phyloP scores from a whole-genome alignment of 2,329 filamentous ascomycete genomes.

The Zasmidium cellare region DNA sequence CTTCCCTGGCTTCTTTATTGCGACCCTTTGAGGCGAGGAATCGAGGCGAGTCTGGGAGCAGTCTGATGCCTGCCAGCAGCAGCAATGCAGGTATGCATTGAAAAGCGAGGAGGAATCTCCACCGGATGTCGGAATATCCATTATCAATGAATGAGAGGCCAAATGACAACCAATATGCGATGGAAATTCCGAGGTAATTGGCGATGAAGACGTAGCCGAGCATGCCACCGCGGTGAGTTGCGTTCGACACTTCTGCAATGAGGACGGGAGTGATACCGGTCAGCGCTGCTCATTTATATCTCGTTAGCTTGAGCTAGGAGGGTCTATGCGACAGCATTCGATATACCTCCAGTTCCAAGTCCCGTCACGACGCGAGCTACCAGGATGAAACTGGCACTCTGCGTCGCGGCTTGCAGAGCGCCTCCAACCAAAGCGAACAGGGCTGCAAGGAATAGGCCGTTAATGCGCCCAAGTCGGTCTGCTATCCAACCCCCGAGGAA shows the following conservation, averaged over 20 bases:
- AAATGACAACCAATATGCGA: conserved; percentile 30
- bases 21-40: conserved; percentile 4
- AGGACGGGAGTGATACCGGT: conserved; percentile 53
- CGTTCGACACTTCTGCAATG: conserved; percentile 50
- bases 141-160: conserved; percentile 23
- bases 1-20: not conserved
- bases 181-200: conserved; percentile 33
- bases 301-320: no score
- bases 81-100: conserved; percentile 46
- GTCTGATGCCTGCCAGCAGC: conserved; percentile 28
- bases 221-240: conserved; percentile 48
- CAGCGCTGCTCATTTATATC: conserved; percentile 20
- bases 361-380: not conserved
- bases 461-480: not conserved
- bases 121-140: conserved; percentile 26
- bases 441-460: not conserved
- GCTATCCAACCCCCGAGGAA: not conserved
- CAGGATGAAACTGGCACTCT: not conserved
- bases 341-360: conserved; percentile 22
- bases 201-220: conserved; percentile 34
- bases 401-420: not conserved
- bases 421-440: not conserved
- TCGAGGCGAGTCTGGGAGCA: conserved; percentile 13
- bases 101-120: conserved; percentile 36
- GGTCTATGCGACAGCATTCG: conserved; percentile 45